Conservation (phyloP, 202 grass and related monocot species). For the Cymbopogon flexuosus region DNA sequence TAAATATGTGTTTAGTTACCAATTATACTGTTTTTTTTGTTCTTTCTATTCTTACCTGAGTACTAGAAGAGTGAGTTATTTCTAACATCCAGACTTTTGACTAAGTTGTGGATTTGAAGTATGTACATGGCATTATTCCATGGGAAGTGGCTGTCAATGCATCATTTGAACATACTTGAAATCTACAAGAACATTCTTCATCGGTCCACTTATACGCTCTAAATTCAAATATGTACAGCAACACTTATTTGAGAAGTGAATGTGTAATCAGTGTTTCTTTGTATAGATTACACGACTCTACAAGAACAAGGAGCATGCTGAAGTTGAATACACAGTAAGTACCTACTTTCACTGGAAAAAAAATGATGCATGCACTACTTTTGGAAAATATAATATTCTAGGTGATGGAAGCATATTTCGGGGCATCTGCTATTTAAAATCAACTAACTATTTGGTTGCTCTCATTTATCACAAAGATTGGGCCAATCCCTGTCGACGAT, state of each 20-base stretch:
- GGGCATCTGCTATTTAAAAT: not conserved
- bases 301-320: slow-evolving; percentile 77
- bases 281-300: slow-evolving; percentile 81
- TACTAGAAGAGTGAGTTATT: not conserved
- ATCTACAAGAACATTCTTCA: not conserved
- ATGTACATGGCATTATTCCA: not conserved
- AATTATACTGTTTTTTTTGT: not conserved
- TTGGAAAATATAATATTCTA: not conserved
- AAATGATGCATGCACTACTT: not conserved
- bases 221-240: not conserved
- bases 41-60: not conserved
- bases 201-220: not conserved
- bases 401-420: not conserved
- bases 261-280: slow-evolving; percentile 14
- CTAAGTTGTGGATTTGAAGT: not conserved
- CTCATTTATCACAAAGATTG: slow-evolving; percentile 49
- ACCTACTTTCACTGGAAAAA: slow-evolving; percentile 2
- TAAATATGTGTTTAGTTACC: not conserved
- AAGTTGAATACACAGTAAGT: slow-evolving; percentile 91
- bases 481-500: slow-evolving; percentile 75
- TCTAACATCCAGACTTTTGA: not conserved
- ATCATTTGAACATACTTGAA: not conserved
- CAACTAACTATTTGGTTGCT: not conserved
- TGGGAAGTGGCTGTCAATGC: not conserved
- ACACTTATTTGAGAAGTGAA: not conserved